Evolutionary conservation across 805 yeast species (phyloP).

Genomic region (Metschnikowia sp.): DNA sequence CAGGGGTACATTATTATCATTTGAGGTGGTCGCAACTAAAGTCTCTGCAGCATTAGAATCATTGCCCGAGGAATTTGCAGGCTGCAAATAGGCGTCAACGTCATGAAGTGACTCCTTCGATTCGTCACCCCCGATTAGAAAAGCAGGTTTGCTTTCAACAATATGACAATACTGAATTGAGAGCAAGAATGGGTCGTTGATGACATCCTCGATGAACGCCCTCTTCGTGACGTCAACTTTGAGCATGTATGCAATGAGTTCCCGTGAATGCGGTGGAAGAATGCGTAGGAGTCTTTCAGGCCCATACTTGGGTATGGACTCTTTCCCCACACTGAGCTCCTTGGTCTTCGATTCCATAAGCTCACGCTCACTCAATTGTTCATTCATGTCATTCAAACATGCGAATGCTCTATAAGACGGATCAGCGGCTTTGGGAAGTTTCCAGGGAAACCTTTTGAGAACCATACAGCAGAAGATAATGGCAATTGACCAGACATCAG

Average conservation of each 20-base stretch:
- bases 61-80: background rate
- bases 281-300: constrained; percentile 69
- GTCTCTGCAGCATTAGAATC: background rate
- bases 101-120: constrained; percentile 1
- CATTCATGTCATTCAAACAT: constrained; percentile 10
- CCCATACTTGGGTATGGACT: constrained; percentile 39
- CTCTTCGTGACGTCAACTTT: constrained; percentile 56
- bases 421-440: constrained; percentile 77
- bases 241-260: constrained; percentile 63
- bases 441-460: constrained; percentile 90
- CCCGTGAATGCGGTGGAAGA: constrained; percentile 65
- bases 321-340: constrained; percentile 12
- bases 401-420: constrained; percentile 68
- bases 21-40: background rate
- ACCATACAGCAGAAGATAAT: constrained; percentile 90
- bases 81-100: background rate
- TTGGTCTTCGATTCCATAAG: constrained; percentile 11
- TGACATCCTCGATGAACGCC: constrained; percentile 53
- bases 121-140: constrained; percentile 2
- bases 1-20: background rate
- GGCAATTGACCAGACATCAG: constrained; percentile 92
- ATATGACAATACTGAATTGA: constrained; percentile 54
- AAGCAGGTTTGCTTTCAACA: constrained; percentile 11
- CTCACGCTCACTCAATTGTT: constrained; percentile 12
- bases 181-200: constrained; percentile 55